phyloP scores from a whole-genome alignment of 1,139 yeast species.

The Dujonia santamariae region DNA sequence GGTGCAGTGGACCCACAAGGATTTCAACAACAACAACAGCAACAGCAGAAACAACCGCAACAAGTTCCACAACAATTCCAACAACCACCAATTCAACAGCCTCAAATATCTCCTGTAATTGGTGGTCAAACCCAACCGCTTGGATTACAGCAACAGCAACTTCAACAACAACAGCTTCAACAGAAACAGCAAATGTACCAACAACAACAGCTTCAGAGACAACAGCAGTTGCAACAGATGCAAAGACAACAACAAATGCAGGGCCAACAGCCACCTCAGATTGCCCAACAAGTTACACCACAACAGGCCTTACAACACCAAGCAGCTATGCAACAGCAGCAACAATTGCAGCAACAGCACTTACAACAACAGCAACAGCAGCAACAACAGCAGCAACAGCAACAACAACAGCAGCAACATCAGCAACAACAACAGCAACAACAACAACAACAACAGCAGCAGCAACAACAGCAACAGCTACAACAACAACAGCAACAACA shows the following conservation, averaged over 20 bases:
- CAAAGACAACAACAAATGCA: conserved; percentile 5
- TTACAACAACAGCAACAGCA: conserved; percentile 4
- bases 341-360: conserved; percentile 8
- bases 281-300: conserved; percentile 2
- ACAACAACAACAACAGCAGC: conserved; percentile 4
- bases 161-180: conserved; percentile 6
- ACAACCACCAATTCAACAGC: conserved; percentile 7
- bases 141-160: conserved; percentile 6
- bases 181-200: conserved; percentile 11
- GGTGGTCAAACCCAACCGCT: conserved; percentile 4
- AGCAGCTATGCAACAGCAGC: conserved; percentile 8
- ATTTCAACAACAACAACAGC: conserved; percentile 8
- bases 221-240: conserved; percentile 8
- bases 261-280: conserved; percentile 1
- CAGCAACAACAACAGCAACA: conserved; percentile 2
- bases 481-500: conserved; percentile 7
- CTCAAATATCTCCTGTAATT: conserved; percentile 1
- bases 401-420: not conserved
- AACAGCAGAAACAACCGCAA: conserved; percentile 12
- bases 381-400: conserved; percentile 3
- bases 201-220: conserved; percentile 7
- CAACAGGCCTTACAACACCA: conserved; percentile 6
- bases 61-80: conserved; percentile 4
- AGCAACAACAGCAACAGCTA: conserved; percentile 9
- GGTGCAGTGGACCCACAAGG: too few relatives aligned